Evolutionary conservation across 805 yeast species (phyloP).

Genomic region (Kodamaea kakaduensis): DNA sequence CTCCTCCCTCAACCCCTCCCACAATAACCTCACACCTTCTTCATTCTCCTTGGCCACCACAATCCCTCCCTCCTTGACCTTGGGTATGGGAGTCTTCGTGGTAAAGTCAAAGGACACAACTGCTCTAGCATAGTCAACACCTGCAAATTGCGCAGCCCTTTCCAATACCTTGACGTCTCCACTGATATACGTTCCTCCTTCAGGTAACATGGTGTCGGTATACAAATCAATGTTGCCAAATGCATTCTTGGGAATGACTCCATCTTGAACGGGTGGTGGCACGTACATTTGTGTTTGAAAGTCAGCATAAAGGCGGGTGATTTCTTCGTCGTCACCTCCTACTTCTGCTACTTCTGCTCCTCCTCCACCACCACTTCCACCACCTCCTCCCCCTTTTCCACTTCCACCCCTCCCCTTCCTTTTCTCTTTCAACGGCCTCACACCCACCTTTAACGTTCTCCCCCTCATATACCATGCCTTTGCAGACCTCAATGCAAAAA

Average conservation of each 20-base stretch:
- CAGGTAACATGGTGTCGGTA: slow-evolving; percentile 76
- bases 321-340: slow-evolving; percentile 47
- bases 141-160: slow-evolving; percentile 66
- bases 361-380: too few species aligned
- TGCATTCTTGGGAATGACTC: slow-evolving; percentile 67
- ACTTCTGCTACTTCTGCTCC: slow-evolving; percentile 7
- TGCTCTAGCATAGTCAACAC: slow-evolving; percentile 81
- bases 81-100: slow-evolving; percentile 36
- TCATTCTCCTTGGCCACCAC: slow-evolving; percentile 61
- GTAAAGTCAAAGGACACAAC: slow-evolving; percentile 80
- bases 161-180: slow-evolving; percentile 47
- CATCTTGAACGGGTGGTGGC: slow-evolving; percentile 65
- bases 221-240: slow-evolving; percentile 85
- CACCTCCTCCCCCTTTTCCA: too few species aligned
- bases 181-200: slow-evolving; percentile 60
- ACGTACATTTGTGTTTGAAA: slow-evolving; percentile 70
- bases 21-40: slow-evolving; percentile 56
- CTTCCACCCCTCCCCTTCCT: slow-evolving; percentile 28
- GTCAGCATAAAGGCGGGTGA: slow-evolving; percentile 61
- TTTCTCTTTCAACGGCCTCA: slow-evolving; percentile 53
- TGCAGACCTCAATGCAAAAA: slow-evolving; percentile 62
- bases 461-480: slow-evolving; percentile 87
- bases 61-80: slow-evolving; percentile 70
- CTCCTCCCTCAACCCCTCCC: slow-evolving; percentile 47
- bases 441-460: slow-evolving; percentile 66